Evolutionary conservation across 148 eudicot species (phyloP).

Genomic region (Fagopyrum homotropicum): DNA sequence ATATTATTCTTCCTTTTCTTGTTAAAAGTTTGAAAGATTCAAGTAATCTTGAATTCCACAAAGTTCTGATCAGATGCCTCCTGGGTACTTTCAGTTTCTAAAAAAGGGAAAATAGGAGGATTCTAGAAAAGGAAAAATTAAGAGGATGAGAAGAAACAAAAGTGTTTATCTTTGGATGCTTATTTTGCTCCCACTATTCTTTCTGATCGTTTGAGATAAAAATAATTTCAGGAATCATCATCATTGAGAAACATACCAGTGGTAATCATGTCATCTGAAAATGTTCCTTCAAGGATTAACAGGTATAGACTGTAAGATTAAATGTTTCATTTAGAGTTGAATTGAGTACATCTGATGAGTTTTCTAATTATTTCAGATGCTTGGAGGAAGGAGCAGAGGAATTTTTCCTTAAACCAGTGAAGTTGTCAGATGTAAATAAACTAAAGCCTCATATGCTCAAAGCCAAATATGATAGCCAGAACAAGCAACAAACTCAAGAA

Average conservation of each 20-base stretch:
- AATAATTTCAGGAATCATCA: conserved; percentile 61
- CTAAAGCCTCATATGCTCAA: conserved; percentile 76
- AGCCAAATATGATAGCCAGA: conserved; percentile 38
- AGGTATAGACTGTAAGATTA: conserved; percentile 38
- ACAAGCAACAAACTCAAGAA: conserved; percentile 22
- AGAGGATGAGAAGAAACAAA: neutral
- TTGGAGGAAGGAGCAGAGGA: conserved; percentile 96
- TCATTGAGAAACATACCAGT: conserved; percentile 82
- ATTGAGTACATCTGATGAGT: neutral
- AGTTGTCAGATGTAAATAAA: conserved; percentile 66
- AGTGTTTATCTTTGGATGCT: conserved; percentile 5
- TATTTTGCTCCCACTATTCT: neutral
- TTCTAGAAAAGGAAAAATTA: neutral
- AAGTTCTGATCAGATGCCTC: neutral
- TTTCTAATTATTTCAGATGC: conserved; percentile 42
- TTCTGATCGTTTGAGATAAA: neutral
- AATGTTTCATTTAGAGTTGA: neutral
- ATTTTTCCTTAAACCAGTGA: conserved; percentile 85
- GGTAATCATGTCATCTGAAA: conserved; percentile 95
- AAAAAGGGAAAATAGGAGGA: neutral
- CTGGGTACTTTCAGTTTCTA: conserved; percentile 4
- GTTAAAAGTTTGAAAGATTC: neutral
- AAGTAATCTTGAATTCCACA: neutral
- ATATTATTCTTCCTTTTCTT: neutral
- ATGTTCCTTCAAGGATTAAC: conserved; percentile 86